Evolutionary conservation across 345 rosid species (phyloP).

Genomic region (Noccaea caerulescens): DNA sequence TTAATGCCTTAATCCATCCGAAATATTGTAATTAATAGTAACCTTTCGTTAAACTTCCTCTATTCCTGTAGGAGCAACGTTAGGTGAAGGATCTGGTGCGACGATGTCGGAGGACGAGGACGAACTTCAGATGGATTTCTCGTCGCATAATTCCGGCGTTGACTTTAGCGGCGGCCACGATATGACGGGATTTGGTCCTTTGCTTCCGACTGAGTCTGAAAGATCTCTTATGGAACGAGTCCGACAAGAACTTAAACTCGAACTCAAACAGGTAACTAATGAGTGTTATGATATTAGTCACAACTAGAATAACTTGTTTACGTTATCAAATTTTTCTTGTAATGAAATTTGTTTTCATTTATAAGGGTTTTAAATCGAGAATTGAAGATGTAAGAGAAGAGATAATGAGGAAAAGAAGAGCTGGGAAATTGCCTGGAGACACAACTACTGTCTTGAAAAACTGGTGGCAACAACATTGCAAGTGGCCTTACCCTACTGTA

Average conservation of each 20-base stretch:
- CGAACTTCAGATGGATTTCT: conserved; percentile 81
- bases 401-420: conserved; percentile 91
- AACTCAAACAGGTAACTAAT: conserved; percentile 76
- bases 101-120: conserved; percentile 99
- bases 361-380: conserved; percentile 88
- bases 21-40: conserved; percentile 2
- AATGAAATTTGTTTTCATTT: neutral
- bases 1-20: neutral
- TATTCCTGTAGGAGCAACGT: conserved; percentile 55
- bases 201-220: conserved; percentile 94
- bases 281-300: neutral
- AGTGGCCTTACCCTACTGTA: conserved; percentile 99
- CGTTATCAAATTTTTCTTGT: neutral
- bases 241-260: conserved; percentile 92
- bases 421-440: conserved; percentile 97
- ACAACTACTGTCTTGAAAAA: conserved; percentile 88
- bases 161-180: conserved; percentile 57
- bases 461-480: conserved; percentile 99
- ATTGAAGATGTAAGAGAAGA: conserved; percentile 99
- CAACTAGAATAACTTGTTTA: neutral
- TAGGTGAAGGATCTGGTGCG: conserved; percentile 91
- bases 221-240: conserved; percentile 99
- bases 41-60: neutral
- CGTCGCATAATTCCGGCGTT: conserved; percentile 63
- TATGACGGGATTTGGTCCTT: conserved; percentile 90